Evolutionary conservation across 2,329 filamentous ascomycete species (phyloP).

Genomic region (Capronia coronata): DNA sequence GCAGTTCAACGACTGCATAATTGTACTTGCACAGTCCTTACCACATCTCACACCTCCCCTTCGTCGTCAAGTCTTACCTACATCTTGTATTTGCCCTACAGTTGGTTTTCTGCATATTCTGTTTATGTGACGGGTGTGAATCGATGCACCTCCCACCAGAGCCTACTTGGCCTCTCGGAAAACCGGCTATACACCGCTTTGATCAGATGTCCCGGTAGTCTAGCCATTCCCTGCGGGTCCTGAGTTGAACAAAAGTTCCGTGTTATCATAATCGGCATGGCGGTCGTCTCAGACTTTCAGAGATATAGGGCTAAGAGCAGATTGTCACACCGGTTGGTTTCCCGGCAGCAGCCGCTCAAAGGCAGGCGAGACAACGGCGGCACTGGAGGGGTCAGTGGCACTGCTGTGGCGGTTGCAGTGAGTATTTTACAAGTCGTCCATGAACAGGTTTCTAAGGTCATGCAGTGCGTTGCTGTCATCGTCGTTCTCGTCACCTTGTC

Average conservation of each 20-base stretch:
- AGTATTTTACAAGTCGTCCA: not conserved
- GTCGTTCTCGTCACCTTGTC: slow-evolving; percentile 13
- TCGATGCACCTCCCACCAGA: slow-evolving; percentile 4
- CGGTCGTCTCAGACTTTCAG: slow-evolving; percentile 3
- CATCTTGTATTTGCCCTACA: no score
- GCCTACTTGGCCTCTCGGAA: not conserved
- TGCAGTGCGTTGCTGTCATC: slow-evolving; percentile 16
- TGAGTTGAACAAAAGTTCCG: not conserved
- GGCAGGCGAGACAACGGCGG: not conserved
- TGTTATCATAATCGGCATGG: slow-evolving; percentile 2
- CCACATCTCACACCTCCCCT: not conserved
- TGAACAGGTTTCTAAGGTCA: slow-evolving; percentile 2
- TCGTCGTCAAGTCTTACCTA: not conserved
- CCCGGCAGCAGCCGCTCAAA: slow-evolving; percentile 3
- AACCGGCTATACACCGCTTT: not conserved
- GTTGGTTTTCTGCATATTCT: not conserved
- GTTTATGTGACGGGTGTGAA: not conserved
- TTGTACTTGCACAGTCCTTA: not conserved
- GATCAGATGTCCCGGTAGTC: slow-evolving; percentile 14
- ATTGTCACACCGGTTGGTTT: not conserved
- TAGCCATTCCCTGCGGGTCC: not conserved
- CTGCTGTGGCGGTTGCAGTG: slow-evolving; percentile 20
- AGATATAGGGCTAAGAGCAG: not conserved
- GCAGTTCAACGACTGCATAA: not conserved
- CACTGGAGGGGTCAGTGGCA: slow-evolving; percentile 8